A percentile compares a stretch with the other conserved stretches of the same genome.
Conservation (phyloP, 2,329 filamentous ascomycete species). For the Waltergamsia citrina region DNA sequence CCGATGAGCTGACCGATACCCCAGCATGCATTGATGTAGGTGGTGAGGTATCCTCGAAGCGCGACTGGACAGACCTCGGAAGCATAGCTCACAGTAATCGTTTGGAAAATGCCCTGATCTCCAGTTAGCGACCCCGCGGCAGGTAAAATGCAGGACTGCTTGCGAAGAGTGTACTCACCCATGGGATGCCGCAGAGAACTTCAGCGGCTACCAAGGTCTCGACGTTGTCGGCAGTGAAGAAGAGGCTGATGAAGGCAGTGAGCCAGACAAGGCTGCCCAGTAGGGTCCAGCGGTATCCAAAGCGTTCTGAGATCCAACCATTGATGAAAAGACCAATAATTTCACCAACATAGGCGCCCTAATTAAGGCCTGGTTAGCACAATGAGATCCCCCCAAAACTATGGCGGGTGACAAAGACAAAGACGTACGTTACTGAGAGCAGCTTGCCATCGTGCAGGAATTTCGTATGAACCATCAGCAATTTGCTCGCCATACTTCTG, state of each 20-base stretch:
- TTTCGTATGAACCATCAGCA: constrained; percentile 36
- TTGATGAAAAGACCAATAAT: constrained; percentile 59
- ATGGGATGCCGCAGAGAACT: constrained; percentile 53
- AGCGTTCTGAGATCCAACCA: constrained; percentile 56
- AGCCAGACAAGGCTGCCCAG: constrained; percentile 45
- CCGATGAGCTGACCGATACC: constrained; percentile 66
- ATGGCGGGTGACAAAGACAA: constrained; percentile 2
- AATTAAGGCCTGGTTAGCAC: constrained; percentile 13
- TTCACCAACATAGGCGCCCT: constrained; percentile 49
- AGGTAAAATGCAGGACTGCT: neutral
- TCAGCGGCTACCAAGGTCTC: constrained; percentile 49
- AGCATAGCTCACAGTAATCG: constrained; percentile 54
- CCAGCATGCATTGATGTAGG: constrained; percentile 72
- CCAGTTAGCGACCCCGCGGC: neutral
- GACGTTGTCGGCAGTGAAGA: constrained; percentile 55
- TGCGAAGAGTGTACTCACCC: constrained; percentile 15
- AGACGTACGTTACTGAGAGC: constrained; percentile 43
- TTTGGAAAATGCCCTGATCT: constrained; percentile 37
- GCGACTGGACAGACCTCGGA: constrained; percentile 66
- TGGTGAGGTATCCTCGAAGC: constrained; percentile 61
- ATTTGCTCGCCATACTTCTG: constrained; percentile 43
- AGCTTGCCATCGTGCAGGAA: constrained; percentile 54
- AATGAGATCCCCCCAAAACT: constrained; percentile 1
- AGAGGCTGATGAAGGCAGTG: constrained; percentile 50
- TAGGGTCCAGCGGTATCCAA: constrained; percentile 58